Base-by-base conservation (phyloP, 2,329 filamentous ascomycete genomes). In the Neospermospora avenae region DNA sequence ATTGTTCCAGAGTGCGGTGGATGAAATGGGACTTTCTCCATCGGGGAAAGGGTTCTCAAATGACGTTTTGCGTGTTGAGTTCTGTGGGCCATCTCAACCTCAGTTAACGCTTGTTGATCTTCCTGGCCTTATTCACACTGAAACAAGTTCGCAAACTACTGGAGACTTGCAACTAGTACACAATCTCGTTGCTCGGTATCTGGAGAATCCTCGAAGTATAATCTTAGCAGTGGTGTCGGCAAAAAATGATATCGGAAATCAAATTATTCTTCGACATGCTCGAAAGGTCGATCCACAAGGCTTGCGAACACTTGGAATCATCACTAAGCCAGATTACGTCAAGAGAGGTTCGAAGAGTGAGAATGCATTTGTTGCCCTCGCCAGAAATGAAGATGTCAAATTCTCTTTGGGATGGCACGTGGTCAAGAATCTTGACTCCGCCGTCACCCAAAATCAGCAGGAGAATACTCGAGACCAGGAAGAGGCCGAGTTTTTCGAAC, bases 91-190 rank as follows among this genome's bases (percentile, higher is more conserved):
- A 41, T 68, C 75, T 3, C 75, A 75, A 22, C 78, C 78, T 2
- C 78, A 83, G 18, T 74, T 86, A 20, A 86, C 83, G 0, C 74
- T 86, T 34, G 82, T 87, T 4, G 83, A 86, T 68, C 74, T 86
- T 2, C 84, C 83, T 0, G 83, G 83, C 1, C 70, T 87, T 7
- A 81, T 84, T 48, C 75, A 79, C 39, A 74, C 76, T 0, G 71
- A 76, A 10, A 79, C 74, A 14, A 75, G 76, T n/a, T n/a, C 41
- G 16, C 77, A 83, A 61, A 77, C 76, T 1, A 70, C 70, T 2
- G 68, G 68, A 1, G 81, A 81, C 49, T 75, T 78, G 0, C 68
- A 76, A 1, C 60, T 78, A 1, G 78, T 86, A 6, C 63, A 72
- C 2, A 68, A 76, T 0, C 73, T 86, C 10, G 80, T 85, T 0